Evolutionary conservation across 129 eudicot genomes (phyloP).

Genomic region (Oenanthe sinensis): DNA sequence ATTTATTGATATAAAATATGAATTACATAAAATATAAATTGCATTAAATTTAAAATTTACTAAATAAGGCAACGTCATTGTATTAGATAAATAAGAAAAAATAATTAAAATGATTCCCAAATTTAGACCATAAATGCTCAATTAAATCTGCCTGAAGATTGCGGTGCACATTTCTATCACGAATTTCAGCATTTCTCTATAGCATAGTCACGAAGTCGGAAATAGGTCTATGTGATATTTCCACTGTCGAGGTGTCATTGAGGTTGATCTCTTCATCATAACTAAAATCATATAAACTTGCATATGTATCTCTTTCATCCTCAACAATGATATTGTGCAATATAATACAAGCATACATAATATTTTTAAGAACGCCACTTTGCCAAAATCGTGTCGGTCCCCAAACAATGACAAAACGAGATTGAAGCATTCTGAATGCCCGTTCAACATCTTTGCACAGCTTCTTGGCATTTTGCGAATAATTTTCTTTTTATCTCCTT

Average conservation of each 20-base stretch:
- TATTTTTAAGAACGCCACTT: not conserved
- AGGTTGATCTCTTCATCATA: not conserved
- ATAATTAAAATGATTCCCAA: not conserved
- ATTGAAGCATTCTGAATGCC: no score
- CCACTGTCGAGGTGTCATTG: not conserved
- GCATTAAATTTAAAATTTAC: no score
- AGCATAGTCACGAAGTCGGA: not conserved
- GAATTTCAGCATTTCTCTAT: not conserved
- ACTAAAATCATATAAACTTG: not conserved
- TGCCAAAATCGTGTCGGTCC: not conserved
- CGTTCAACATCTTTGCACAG: no score
- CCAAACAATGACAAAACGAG: no score
- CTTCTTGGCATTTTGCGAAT: no score
- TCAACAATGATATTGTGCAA: not conserved
- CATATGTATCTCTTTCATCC: slow-evolving; percentile 16
- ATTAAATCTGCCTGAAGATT: not conserved
- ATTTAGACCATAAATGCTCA: not conserved
- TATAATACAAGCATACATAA: slow-evolving; percentile 2
- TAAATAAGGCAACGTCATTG: no score
- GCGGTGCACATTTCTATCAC: not conserved
- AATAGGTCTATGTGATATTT: not conserved
- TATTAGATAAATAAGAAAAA: no score
- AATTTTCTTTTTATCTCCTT: no score
- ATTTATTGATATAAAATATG: no score
- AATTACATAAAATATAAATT: no score